Base-by-base conservation (phyloP, 768 basidiomycete species). In the Mycena capillaripes region DNA sequence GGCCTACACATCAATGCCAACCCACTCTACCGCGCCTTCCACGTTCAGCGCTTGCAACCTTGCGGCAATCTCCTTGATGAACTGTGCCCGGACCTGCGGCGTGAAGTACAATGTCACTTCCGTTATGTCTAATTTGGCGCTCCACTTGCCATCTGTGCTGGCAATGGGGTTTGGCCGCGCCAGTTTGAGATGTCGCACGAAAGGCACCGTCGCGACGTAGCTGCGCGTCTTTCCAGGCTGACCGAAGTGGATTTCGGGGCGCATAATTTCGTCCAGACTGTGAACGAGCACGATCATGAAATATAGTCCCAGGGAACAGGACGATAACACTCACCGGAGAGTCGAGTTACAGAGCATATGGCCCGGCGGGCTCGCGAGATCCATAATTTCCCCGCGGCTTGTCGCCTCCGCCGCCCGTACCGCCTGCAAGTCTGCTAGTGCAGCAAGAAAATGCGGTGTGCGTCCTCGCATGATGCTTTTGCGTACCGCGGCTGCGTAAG, bases 141-240 rank as follows among this genome's bases (percentile, higher is more conserved):
- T 60, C 53, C 61, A 53, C 23, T 16, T 27, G 21, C 53, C 61
- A 58, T 58, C 61, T 29, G 42, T 29, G 40, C 17, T 27, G 2
- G 32, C 21, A 12, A 23, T 7, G 3, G 66, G 61, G 36, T 66
- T 71, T n/a, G 70, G 64, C 27, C 70, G 27, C 42, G 70, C 64
- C 5, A 71, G 63, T 34, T 71, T 71, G 10, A 71, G 50, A 21
- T 71, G 70, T 16, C 64, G 34, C 14, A 59, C 19, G 27, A 71
- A 71, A 0, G 70, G 70, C 27, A 71, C 70, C n/a, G 58, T 71
- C 38, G 38, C 63, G 10, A 66, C 70, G 25, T 66, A 71, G 64
- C 63, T 61, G 30, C 58, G 17, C 48, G 19, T 16, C 17, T 66
- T 48, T 10, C 56, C 63, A 8, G 63, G 56, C 34, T 66, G 58